Evolutionary conservation across 2,329 filamentous ascomycete species (phyloP).

Genomic region (Penicillium aurantiogriseum): DNA sequence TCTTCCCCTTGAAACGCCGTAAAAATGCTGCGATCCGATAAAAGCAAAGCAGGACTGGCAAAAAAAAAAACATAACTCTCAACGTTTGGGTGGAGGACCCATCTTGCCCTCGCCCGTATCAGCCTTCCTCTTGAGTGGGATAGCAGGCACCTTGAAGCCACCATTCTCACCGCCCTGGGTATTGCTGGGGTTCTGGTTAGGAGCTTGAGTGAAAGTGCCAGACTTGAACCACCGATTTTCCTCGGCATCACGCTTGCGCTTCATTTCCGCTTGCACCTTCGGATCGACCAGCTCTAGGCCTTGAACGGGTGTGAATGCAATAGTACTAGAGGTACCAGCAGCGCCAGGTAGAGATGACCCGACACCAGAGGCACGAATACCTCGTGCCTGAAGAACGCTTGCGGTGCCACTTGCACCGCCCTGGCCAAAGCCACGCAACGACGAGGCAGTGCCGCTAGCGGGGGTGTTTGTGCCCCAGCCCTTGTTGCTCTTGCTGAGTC

Average conservation of each 20-base stretch:
- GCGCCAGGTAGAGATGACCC: slow-evolving; percentile 65
- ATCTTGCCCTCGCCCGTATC: slow-evolving; percentile 63
- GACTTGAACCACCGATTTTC: slow-evolving; percentile 96
- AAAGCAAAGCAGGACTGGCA: slow-evolving; percentile 1
- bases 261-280: slow-evolving; percentile 82
- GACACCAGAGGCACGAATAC: slow-evolving; percentile 77
- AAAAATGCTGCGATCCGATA: slow-evolving; percentile 17
- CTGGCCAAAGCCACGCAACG: slow-evolving; percentile 74
- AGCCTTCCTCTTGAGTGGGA: slow-evolving; percentile 72
- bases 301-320: slow-evolving; percentile 93
- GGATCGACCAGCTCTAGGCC: slow-evolving; percentile 94
- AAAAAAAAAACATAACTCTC: slow-evolving; percentile 9
- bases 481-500: slow-evolving; percentile 90
- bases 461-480: slow-evolving; percentile 78
- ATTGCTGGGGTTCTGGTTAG: slow-evolving; percentile 34
- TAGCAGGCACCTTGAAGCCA: slow-evolving; percentile 78
- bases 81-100: slow-evolving; percentile 41
- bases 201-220: slow-evolving; percentile 91
- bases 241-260: slow-evolving; percentile 86
- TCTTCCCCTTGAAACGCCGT: slow-evolving; percentile 18
- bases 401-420: slow-evolving; percentile 58
- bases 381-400: slow-evolving; percentile 73
- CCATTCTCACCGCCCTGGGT: slow-evolving; percentile 48
- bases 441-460: slow-evolving; percentile 66
- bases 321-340: slow-evolving; percentile 75